These are phyloP conservation scores for Avena atlantica DNA, from an alignment of 176 grass and related monocot species.

Conservation along the genomic window DNA sequence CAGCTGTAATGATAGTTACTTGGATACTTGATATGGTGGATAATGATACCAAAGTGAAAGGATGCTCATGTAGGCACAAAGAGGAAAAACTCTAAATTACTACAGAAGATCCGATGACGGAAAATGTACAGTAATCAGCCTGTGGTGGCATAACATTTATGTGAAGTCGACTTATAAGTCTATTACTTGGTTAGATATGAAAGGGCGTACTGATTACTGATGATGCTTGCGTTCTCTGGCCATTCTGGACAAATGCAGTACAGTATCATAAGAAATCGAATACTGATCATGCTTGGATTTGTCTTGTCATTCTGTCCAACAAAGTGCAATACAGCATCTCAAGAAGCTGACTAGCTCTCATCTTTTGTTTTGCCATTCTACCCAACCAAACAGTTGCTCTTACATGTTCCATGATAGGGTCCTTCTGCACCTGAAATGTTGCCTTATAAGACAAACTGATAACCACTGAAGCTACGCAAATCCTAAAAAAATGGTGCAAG, in stretches of 20 bases:
- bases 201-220: neutral
- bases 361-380: conserved; percentile 32
- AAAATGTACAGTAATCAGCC: neutral
- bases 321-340: neutral
- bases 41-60: neutral
- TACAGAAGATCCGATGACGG: neutral
- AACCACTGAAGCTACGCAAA: neutral
- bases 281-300: neutral
- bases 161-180: neutral
- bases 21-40: neutral
- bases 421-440: conserved; percentile 1
- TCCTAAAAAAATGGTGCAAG: neutral
- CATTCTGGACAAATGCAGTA: neutral
- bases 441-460: neutral
- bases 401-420: neutral
- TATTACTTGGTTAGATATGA: conserved; percentile 1
- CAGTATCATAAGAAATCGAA: neutral
- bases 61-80: neutral
- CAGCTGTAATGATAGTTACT: neutral
- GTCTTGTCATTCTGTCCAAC: neutral
- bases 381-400: neutral
- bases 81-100: neutral
- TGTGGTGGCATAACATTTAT: neutral
- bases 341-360: neutral
- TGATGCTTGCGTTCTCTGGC: conserved; percentile 25